Evolutionary conservation across 1,139 yeast genomes (phyloP).

Genomic region (Taphrina sp.): DNA sequence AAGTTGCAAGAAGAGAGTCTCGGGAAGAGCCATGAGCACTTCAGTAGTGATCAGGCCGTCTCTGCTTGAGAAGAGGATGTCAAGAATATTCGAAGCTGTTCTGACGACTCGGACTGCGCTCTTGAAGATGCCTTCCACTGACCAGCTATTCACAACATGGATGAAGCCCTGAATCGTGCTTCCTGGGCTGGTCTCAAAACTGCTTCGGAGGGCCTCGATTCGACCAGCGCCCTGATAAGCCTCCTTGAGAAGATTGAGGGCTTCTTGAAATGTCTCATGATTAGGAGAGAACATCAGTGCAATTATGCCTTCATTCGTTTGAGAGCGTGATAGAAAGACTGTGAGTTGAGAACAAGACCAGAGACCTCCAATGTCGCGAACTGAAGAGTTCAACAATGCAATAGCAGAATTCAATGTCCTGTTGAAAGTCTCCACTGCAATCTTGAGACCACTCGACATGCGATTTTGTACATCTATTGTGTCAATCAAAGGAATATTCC

Average conservation of each 20-base stretch:
- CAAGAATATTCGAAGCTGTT: conserved; percentile 23
- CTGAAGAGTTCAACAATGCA: conserved; percentile 36
- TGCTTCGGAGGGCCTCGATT: conserved; percentile 63
- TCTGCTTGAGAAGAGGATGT: conserved; percentile 12
- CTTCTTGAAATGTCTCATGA: conserved; percentile 51
- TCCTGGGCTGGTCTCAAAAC: conserved; percentile 51
- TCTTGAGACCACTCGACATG: conserved; percentile 14
- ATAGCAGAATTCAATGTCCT: conserved; percentile 28
- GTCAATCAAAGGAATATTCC: conserved; percentile 20
- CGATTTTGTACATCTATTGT: conserved; percentile 18
- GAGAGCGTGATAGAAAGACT: conserved; percentile 45
- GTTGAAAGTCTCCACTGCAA: conserved; percentile 28
- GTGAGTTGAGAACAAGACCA: conserved; percentile 45
- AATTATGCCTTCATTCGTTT: conserved; percentile 39
- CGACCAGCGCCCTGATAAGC: conserved; percentile 75
- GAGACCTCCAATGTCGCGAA: conserved; percentile 50
- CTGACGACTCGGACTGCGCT: conserved; percentile 32
- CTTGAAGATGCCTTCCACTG: conserved; percentile 30
- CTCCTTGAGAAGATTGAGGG: conserved; percentile 70
- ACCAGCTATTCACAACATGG: conserved; percentile 51
- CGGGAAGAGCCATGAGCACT: background rate
- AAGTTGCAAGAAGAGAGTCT: conserved; percentile 38
- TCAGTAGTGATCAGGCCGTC: conserved; percentile 14
- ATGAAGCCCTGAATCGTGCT: conserved; percentile 54
- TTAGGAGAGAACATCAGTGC: conserved; percentile 40